Percentiles rank a stretch among this genome's conserved stretches.
These are phyloP conservation scores for Jamesozyma hellenica DNA, from an alignment of 805 yeast species.

Conservation along the genomic window DNA sequence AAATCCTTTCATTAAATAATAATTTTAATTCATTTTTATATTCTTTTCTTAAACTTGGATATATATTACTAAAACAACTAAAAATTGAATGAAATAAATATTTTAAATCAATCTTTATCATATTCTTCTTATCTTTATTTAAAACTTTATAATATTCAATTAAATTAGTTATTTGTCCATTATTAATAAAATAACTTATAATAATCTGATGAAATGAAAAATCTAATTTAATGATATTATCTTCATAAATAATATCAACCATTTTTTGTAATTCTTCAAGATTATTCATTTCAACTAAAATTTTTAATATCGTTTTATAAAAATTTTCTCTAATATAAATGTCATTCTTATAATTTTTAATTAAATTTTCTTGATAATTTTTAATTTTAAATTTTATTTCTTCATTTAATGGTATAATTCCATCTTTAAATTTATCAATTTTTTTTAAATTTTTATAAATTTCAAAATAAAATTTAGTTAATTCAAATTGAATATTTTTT, in stretches of 20 bases:
- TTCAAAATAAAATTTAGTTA: conserved; percentile 13
- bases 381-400: neutral
- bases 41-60: conserved; percentile 15
- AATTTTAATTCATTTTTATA: conserved; percentile 18
- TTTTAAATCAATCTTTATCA: neutral
- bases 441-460: conserved; percentile 1
- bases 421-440: neutral
- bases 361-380: conserved; percentile 2
- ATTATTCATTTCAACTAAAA: conserved; percentile 11
- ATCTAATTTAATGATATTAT: conserved; percentile 8
- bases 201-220: conserved; percentile 11
- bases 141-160: conserved; percentile 3
- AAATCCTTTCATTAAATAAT: conserved; percentile 5
- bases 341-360: neutral
- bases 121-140: neutral
- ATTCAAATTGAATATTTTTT: conserved; percentile 8
- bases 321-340: conserved; percentile 9
- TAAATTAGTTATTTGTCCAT: conserved; percentile 8
- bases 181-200: conserved; percentile 16
- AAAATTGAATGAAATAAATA: neutral
- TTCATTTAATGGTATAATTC: neutral
- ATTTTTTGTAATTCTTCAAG: conserved; percentile 8
- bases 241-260: conserved; percentile 8
- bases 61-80: conserved; percentile 7
- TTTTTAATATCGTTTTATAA: conserved; percentile 11